Conservation (phyloP, 768 basidiomycete genomes). For the Lentinula sp. region DNA sequence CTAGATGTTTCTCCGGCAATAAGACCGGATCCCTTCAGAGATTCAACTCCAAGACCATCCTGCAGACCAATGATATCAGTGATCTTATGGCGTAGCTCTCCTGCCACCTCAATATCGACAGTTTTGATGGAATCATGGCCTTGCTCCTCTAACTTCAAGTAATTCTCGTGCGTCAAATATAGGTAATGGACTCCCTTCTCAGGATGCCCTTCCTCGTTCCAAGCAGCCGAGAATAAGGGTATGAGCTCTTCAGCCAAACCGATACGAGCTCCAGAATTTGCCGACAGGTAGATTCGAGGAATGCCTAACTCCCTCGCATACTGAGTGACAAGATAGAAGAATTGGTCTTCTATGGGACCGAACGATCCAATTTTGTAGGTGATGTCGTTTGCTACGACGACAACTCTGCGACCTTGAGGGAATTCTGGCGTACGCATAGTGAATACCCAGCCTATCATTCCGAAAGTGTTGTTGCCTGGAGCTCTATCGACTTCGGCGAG, state of each 20-base stretch:
- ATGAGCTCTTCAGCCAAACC: slow-evolving; percentile 93
- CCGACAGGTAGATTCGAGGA: slow-evolving; percentile 95
- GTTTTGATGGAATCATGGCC: slow-evolving; percentile 73
- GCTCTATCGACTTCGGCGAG: slow-evolving; percentile 87
- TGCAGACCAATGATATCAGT: slow-evolving; percentile 97
- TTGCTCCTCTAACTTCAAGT: slow-evolving; percentile 84
- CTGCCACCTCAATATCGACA: slow-evolving; percentile 77
- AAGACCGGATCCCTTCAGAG: slow-evolving; percentile 90
- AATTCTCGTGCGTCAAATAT: slow-evolving; percentile 91
- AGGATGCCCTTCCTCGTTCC: slow-evolving; percentile 75
- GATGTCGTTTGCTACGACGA: slow-evolving; percentile 96
- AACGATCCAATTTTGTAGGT: slow-evolving; percentile 99
- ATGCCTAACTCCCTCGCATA: slow-evolving; percentile 85
- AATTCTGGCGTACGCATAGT: slow-evolving; percentile 89
- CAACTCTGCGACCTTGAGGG: slow-evolving; percentile 78
- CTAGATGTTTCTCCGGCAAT: slow-evolving; percentile 98
- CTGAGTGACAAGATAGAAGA: slow-evolving; percentile 92
- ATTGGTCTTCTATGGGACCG: slow-evolving; percentile 92
- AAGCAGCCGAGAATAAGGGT: slow-evolving; percentile 83
- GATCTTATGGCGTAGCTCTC: slow-evolving; percentile 88
- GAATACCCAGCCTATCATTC: slow-evolving; percentile 99
- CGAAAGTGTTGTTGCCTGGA: slow-evolving; percentile 90
- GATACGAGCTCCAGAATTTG: slow-evolving; percentile 97
- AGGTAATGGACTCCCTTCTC: slow-evolving; percentile 97
- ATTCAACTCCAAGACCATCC: slow-evolving; percentile 96